Base-by-base conservation (phyloP, 2,329 filamentous ascomycete species). In the Sphaceloma murrayae region DNA sequence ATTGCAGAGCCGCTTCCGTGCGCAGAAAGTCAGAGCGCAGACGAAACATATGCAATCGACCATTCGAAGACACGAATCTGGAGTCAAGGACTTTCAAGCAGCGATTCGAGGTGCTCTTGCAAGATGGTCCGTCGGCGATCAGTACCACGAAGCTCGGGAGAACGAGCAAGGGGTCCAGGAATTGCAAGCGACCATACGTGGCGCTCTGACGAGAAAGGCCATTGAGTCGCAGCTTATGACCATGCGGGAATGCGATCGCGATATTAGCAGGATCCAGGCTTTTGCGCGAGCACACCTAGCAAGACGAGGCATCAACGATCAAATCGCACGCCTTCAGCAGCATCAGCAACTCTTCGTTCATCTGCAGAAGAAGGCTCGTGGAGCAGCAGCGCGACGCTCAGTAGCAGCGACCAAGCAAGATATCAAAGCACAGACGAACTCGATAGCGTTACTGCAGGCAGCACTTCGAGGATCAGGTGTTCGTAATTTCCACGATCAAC, bases 1-100 rank as follows among this genome's bases (percentile, higher is more conserved):
- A 55, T 68, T 98, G 9, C 91, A 98, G 62, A 94, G 80, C 59
- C 69, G 94, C 34, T 75, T 86, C 58, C 73, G 84, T 55, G 84
- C 80, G 16, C 74, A 73, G 48, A 83, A 68, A 50, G 65, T 68
- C 14, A 55, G 68, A 49, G 59, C 60, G 4, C 54, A 69, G 51
- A 66, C 67, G 11, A 64, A 68, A 48, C 58, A 57, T 44, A 65
- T 66, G 32, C 79, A 59, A 56, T 70, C 52, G 51, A 67, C 54
- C 51, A 65, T 70, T 11, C 63, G 69, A 42, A 56, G 59, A 31
- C 66, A 72, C 32, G 62, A 66, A 22, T 53, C 62, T 38, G 67
- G 67, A 8, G 60, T 71, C 31, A 63, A 66, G 27, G 57, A 67
- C n/a, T 48, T 63, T 3, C 61, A 63, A 43, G 56, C 60, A n/a